Conservation (phyloP, 2,329 filamentous ascomycete genomes). For the Clarireedia sp. region DNA sequence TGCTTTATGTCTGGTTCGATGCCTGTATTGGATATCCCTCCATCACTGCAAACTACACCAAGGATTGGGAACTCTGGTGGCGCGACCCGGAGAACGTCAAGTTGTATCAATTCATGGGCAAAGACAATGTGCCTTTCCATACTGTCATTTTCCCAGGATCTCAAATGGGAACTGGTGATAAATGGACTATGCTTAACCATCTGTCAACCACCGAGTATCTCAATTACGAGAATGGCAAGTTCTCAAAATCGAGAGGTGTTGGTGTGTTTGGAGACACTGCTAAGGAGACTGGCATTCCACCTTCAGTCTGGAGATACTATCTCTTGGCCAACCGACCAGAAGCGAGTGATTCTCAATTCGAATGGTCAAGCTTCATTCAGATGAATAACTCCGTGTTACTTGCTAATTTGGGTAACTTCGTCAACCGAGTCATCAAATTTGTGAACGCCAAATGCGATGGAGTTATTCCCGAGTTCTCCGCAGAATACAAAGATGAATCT, state of each 20-base stretch:
- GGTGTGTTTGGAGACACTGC: slow-evolving; percentile 90
- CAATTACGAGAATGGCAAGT: slow-evolving; percentile 85
- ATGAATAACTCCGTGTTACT: slow-evolving; percentile 86
- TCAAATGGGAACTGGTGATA: slow-evolving; percentile 74
- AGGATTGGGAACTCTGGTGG: slow-evolving; percentile 93
- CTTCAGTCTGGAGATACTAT: slow-evolving; percentile 92
- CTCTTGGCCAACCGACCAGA: slow-evolving; percentile 80
- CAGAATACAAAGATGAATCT: slow-evolving; percentile 47
- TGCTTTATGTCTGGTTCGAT: slow-evolving; percentile 83
- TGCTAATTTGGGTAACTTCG: slow-evolving; percentile 64
- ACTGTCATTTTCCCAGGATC: slow-evolving; percentile 86
- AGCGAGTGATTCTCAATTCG: slow-evolving; percentile 79
- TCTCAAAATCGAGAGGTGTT: slow-evolving; percentile 82
- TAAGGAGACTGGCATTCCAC: slow-evolving; percentile 72
- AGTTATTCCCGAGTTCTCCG: slow-evolving; percentile 54
- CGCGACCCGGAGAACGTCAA: slow-evolving; percentile 78
- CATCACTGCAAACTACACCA: slow-evolving; percentile 84
- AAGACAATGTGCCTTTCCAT: slow-evolving; percentile 77
- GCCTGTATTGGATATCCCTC: slow-evolving; percentile 93
- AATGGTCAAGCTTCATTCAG: slow-evolving; percentile 77
- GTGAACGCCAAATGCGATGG: slow-evolving; percentile 64
- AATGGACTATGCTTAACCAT: slow-evolving; percentile 85
- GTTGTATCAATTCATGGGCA: slow-evolving; percentile 92
- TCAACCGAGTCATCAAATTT: slow-evolving; percentile 68
- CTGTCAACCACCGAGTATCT: slow-evolving; percentile 85